Evolutionary conservation across 306 rosid genomes (phyloP).

Genomic region (Astragalus glycyphyllos): DNA sequence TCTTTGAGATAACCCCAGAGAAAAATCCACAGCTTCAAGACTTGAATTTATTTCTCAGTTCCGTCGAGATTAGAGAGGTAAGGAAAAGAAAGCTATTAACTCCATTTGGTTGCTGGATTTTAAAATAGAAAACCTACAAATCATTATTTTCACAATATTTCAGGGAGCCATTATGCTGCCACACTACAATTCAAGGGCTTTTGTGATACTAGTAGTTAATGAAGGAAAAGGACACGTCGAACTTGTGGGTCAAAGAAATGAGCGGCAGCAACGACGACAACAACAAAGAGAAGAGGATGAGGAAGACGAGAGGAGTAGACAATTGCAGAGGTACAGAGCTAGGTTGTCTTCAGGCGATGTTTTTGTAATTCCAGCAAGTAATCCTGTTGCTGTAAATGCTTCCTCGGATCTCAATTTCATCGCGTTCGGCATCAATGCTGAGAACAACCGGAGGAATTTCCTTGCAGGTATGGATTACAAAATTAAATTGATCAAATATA

Average conservation of each 20-base stretch:
- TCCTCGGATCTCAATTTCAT: slow-evolving; percentile 35
- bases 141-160: neutral
- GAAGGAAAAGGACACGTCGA: slow-evolving; percentile 30
- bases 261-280: no score
- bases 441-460: slow-evolving; percentile 53
- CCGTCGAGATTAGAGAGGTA: slow-evolving; percentile 22
- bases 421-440: slow-evolving; percentile 49
- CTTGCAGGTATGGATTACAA: slow-evolving; percentile 45
- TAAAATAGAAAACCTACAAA: no score
- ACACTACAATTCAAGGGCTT: slow-evolving; percentile 35
- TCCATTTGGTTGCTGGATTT: no score
- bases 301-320: neutral
- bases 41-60: neutral
- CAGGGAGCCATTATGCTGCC: slow-evolving; percentile 41
- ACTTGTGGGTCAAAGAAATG: neutral
- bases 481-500: neutral
- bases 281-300: neutral
- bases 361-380: slow-evolving; percentile 45
- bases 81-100: neutral
- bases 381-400: slow-evolving; percentile 50
- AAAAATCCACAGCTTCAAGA: slow-evolving; percentile 11
- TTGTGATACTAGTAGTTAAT: neutral
- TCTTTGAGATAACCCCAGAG: slow-evolving; percentile 36
- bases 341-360: slow-evolving; percentile 37
- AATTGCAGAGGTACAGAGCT: slow-evolving; percentile 29